A percentile compares a stretch with the other conserved stretches of the same genome.
These are phyloP conservation scores for Aspergillus latus DNA, from an alignment of 2,329 filamentous ascomycete genomes.

Conservation along the genomic window DNA sequence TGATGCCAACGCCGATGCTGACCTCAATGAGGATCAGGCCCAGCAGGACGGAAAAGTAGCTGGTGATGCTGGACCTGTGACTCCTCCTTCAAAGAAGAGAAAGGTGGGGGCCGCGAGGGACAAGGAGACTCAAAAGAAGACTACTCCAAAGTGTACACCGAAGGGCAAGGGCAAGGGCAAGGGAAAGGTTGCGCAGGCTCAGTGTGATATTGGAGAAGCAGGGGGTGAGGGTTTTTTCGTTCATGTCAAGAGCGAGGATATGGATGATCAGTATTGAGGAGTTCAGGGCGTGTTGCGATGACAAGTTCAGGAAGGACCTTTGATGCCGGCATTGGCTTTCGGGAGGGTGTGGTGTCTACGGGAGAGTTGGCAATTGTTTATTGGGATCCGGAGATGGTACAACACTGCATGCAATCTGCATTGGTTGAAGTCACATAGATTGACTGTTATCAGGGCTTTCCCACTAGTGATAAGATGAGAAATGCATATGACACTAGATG, in stretches of 20 bases:
- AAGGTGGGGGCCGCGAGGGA: not conserved
- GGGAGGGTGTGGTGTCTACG: no score
- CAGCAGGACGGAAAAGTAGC: not conserved
- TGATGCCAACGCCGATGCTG: not conserved
- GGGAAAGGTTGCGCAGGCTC: not conserved
- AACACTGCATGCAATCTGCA: not conserved
- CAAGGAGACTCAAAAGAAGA: not conserved
- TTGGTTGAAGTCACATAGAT: not conserved
- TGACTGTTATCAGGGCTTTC: not conserved
- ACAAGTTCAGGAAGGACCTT: no score
- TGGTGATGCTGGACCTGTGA: not conserved
- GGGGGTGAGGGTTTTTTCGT: not conserved
- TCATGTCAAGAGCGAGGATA: not conserved
- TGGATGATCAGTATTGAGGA: not conserved
- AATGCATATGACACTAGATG: not conserved
- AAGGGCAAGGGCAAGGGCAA: not conserved
- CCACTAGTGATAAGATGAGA: not conserved
- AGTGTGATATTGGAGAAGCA: not conserved
- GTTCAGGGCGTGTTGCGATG: not conserved
- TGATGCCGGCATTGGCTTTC: no score
- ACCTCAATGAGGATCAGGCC: not conserved
- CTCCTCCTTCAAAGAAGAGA: constrained; percentile 4
- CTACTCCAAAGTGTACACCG: not conserved
- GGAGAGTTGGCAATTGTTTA: no score
- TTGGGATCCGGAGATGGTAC: no score